Percentiles rank a stretch among this genome's conserved stretches.
Evolutionary conservation across 768 basidiomycete genomes (phyloP).

Genomic region (Rhizopogon salebrosus): DNA sequence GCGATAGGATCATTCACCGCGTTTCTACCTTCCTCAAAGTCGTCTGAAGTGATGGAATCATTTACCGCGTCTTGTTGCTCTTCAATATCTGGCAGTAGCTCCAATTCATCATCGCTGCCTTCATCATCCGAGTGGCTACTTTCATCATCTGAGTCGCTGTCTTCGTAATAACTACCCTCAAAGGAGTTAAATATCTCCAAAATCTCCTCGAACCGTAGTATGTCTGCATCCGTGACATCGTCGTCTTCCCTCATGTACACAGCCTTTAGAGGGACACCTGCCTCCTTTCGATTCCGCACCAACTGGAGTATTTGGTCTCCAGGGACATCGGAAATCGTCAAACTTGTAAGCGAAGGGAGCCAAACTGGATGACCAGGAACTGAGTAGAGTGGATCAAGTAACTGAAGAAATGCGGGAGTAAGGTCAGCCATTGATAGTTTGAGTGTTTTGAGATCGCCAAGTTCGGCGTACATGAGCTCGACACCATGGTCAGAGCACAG

Average conservation of each 20-base stretch:
- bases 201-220: conserved; percentile 47
- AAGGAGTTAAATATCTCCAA: conserved; percentile 51
- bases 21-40: too few species aligned
- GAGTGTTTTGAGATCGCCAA: conserved; percentile 42
- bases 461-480: conserved; percentile 40
- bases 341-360: conserved; percentile 47
- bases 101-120: conserved; percentile 44
- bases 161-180: too few species aligned
- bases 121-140: too few species aligned
- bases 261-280: conserved; percentile 42
- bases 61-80: conserved; percentile 13
- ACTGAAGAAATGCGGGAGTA: conserved; percentile 20
- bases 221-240: conserved; percentile 34
- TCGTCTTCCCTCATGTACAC: conserved; percentile 42
- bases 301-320: conserved; percentile 39
- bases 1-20: too few species aligned
- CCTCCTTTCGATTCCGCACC: conserved; percentile 35
- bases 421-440: conserved; percentile 33
- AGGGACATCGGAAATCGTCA: conserved; percentile 41
- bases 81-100: conserved; percentile 17
- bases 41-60: too few species aligned
- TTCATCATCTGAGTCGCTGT: too few species aligned
- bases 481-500: conserved; percentile 33
- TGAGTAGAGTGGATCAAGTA: conserved; percentile 8
- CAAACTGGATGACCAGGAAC: conserved; percentile 13